Evolutionary conservation across 2,329 filamentous ascomycete genomes (phyloP), one percentile per base, ranked within the genome.

Genomic region (Colletotrichum liaoningense): DNA sequence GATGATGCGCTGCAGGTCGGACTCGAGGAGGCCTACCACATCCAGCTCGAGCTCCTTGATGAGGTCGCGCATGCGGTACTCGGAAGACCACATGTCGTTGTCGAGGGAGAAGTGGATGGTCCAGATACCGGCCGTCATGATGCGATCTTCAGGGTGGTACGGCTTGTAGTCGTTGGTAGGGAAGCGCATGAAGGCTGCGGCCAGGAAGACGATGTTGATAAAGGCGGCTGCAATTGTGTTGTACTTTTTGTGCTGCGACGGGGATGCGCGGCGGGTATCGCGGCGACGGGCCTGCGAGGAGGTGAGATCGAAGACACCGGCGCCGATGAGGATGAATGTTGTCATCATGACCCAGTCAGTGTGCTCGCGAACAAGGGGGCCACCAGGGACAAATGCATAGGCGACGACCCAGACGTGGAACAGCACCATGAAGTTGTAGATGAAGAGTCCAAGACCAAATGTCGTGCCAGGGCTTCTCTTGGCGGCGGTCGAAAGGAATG

Each of bases 341-440:
- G 90, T 90, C 6, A 91, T 89, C 95, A 98, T 97, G 79, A 99
- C 89, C 94, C 95, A 98, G 81, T 98, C 96, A 1, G 95, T 99
- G 80, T 93, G 95, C 82, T 99, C 97, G 57, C 97, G 93, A 56
- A 99, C 94, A 1, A 98, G 88, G 3, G 95, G 95, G 2, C 97
- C 97, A 64, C 97, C 97, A 2, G 97, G 97, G 3, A 99, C 97
- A 78, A 99, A 99, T 14, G 97, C 97, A 79, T 99, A 99, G 2
- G 97, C 97, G 12, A 99, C 97, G 46, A 98, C 94, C 97, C 97
- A 99, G 68, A 98, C 95, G 80, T 98, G 96, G 87, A 98, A 98
- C n/a, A 99, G 89, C 5, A 98, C 93, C 85, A 98, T 85, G 78
- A 98, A 88, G 83, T 98, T 98, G 86, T 98, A 99, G 62, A 97